Conservation (phyloP, 345 rosid species). For the Eucalyptus viminalis region DNA sequence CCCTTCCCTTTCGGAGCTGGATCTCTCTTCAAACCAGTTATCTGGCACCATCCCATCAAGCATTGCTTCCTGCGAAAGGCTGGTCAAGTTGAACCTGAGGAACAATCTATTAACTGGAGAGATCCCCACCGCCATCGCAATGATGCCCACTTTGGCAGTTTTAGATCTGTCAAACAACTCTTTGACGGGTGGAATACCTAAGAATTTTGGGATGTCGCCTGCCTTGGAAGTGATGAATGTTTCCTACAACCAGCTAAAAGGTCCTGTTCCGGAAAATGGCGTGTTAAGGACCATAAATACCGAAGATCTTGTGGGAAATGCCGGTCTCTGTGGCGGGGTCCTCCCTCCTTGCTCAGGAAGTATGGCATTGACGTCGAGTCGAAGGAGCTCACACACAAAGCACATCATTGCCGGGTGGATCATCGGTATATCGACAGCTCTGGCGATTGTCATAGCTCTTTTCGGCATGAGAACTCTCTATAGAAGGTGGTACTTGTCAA, state of each 20-base stretch:
- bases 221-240: slow-evolving; percentile 74
- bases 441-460: slow-evolving; percentile 34
- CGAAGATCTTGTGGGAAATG: slow-evolving; percentile 55
- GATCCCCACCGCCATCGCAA: slow-evolving; percentile 55
- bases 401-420: slow-evolving; percentile 53
- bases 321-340: slow-evolving; percentile 69
- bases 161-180: slow-evolving; percentile 87
- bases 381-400: slow-evolving; percentile 29
- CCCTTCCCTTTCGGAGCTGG: slow-evolving; percentile 73
- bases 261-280: slow-evolving; percentile 75
- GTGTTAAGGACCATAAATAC: slow-evolving; percentile 70
- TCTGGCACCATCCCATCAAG: slow-evolving; percentile 67
- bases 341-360: slow-evolving; percentile 64
- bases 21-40: slow-evolving; percentile 69
- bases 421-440: slow-evolving; percentile 44
- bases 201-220: slow-evolving; percentile 65
- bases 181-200: slow-evolving; percentile 62
- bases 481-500: slow-evolving; percentile 30
- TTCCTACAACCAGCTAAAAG: slow-evolving; percentile 73
- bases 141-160: slow-evolving; percentile 77
- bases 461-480: slow-evolving; percentile 28
- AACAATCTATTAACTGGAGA: slow-evolving; percentile 55
- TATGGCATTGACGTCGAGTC: slow-evolving; percentile 11
- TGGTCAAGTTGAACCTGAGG: slow-evolving; percentile 59
- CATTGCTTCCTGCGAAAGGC: slow-evolving; percentile 75